Evolutionary conservation across 495 filamentous ascomycete genomes (phyloP), one percentile per base, ranked within the genome.

Genomic region (Hyaloscypha finlandica): DNA sequence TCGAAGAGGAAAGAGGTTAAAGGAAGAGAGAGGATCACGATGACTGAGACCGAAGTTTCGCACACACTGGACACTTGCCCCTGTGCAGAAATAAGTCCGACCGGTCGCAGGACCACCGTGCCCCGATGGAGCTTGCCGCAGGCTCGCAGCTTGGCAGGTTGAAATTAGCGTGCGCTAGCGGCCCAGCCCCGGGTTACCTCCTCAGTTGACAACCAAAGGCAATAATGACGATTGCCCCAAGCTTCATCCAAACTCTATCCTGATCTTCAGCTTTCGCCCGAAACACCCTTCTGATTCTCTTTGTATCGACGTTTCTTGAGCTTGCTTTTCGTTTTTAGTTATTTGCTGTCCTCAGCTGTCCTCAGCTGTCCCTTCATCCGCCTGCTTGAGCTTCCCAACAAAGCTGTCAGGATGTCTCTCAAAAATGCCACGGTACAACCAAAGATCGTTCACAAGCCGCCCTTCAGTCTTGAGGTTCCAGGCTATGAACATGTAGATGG

Each of bases 401-500:
- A 19, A 61, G 22, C 57, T 25, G 55, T 42, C 67, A 72, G 32
- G 53, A 72, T 72, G 69, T 74, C 73, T 20, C 70, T 82, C 53
- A 86, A 85, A 81, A 81, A 86, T 71, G 69, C 80, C 63, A 69
- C 81, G 70, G 74, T 91, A 60, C 85, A 89, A 73, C 92, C 92
- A 61, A 85, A 83, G 69, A 86, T 89, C 77, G 79, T 77, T 63
- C 82, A 85, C 68, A 86, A 80, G 70, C 75, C 81, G 6, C 92
- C 92, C 30, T 96, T 91, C 83, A 87, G 88, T 31, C 86, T 96
- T 71, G 92, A 97, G 71, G 90, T 86, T 19, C 88, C 94, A 19
- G 90, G 88, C 65, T 84, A 81, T 69, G 79, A 88, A 73, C 84
- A 86, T 66, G 84, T 91, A 70, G 82, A 91, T 53, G 95, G 95